Base-by-base conservation (phyloP, 306 rosid species). In the Vigna mungo region DNA sequence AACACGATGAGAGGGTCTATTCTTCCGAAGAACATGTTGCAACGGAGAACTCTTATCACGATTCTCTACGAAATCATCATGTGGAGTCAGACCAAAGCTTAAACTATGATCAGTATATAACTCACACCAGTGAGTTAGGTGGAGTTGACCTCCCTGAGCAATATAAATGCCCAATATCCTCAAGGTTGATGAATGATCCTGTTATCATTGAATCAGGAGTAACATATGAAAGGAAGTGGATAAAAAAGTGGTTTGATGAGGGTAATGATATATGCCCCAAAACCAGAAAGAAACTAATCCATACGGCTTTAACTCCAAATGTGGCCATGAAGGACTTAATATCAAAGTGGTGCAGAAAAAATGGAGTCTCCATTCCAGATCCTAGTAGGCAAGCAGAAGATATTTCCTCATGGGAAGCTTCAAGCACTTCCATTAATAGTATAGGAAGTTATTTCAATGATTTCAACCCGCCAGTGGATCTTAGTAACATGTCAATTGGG, bases 201-300 rank as follows among this genome's bases (percentile, higher is more conserved):
- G 98, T 96, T 53, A 85, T 91, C 36, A 85, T 96, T 79, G 94
- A 84, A 21, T 96, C 99, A 4, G 97, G 97, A 63, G 85, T 63
- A 66, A 89, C 98, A 67, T 92, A 86, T 62, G 99, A 92, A 84
- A 92, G 90, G 81, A 84, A 76, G 85, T 92, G 92, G 96, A 92
- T 92, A 82, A 89, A 82, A 71, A 96, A 91, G 78, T 96, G 98
- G 99, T 89, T 96, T 79, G 85, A 81, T 49, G 96, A 89, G 84
- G 93, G 96, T 47, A 78, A 89, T 67, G 86, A 84, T 77, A 79
- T 51, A 20, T 96, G 99, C 71, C 99, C 98, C 14, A 83, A 84
- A 85, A 96, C 90, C 51, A 52, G 76, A 69, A 63, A 65, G 79
- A 85, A 85, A 81, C 72, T 96, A 23, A n/a, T 79, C 41, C 63